phyloP scores from a whole-genome alignment of 164 flowering plant genomes.

The Platanus orientalis region DNA sequence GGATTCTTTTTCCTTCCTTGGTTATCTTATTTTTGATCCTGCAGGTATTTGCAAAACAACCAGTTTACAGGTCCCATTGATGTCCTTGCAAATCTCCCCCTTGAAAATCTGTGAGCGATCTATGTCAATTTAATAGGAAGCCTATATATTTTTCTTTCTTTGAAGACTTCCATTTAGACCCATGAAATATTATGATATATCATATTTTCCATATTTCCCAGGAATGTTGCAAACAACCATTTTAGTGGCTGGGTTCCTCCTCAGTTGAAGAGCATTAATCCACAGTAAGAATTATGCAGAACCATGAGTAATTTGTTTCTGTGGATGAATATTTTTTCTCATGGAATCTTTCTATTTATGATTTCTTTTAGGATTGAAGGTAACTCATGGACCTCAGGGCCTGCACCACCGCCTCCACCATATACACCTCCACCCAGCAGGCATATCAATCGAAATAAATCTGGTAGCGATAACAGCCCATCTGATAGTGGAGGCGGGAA shows the following conservation, averaged over 20 bases:
- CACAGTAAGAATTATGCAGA: conserved; percentile 49
- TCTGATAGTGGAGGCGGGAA: conserved; percentile 37
- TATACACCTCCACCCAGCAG: conserved; percentile 58
- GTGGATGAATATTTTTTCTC: background rate
- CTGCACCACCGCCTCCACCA: conserved; percentile 96
- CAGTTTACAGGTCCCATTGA: conserved; percentile 78
- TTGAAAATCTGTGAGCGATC: conserved; percentile 63
- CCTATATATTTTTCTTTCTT: background rate
- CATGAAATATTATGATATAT: background rate
- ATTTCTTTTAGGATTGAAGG: conserved; percentile 53
- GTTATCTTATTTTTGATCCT: conserved; percentile 11
- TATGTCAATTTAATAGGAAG: conserved; percentile 1
- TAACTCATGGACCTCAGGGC: conserved; percentile 61
- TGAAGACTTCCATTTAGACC: background rate
- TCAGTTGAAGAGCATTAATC: conserved; percentile 49
- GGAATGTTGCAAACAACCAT: conserved; percentile 76
- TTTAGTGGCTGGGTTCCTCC: conserved; percentile 87
- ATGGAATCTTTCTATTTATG: background rate
- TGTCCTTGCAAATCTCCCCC: conserved; percentile 80
- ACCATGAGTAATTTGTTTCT: background rate
- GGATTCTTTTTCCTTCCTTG: background rate
- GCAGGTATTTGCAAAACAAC: conserved; percentile 86
- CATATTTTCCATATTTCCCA: conserved; percentile 22
- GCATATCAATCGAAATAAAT: conserved; percentile 25
- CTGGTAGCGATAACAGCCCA: conserved; percentile 34